Base-by-base conservation (phyloP, 257 asterid species). In the Lantana camara region DNA sequence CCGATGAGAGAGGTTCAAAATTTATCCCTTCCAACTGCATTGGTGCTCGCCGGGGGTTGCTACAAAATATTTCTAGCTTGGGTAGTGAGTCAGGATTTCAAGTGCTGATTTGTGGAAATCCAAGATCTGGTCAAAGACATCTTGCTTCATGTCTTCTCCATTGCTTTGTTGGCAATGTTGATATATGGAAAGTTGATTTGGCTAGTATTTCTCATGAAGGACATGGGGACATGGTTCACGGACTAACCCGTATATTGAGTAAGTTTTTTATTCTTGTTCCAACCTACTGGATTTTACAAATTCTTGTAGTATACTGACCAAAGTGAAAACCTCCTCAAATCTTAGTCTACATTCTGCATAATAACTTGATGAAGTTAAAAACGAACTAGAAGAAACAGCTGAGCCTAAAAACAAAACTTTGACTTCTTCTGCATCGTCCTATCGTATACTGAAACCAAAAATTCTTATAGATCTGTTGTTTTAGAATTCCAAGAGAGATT, bases 151-250 rank as follows among this genome's bases (percentile, higher is more conserved):
- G 96, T 82, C 90, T 94, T 77, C 93, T 94, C 60, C 91, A 94
- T 73, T 86, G 85, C 84, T 94, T 86, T 80, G 80, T 83, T 35
- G 99, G 97, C 60, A 83, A 77, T 76, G 75, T 83, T 65, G 96
- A 90, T 70, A 72, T 83, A 55, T 90, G 85, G 79, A 94, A 90
- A 80, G 80, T 94, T 78, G 98, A 94, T 74, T 70, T 86, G 84
- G 96, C 99, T 66, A 79, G 96, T 54, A 77, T 88, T 60, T 88
- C 89, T 52, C 96, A 84, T 70, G 96, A 90, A 85, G 99, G 98
- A 47, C 95, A 70, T 61, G 99, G 99, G 58, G 99, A 94, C 82
- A 76, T 85, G 88, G 73, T 88, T 77, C 91, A 83, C 71, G 97
- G 99, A 70, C 75, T 94, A 63, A 83, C 92, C 20, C 83, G 64